These are phyloP conservation scores for Anisodus tanguticus DNA, from an alignment of 257 asterid genomes.

Conservation along the genomic window DNA sequence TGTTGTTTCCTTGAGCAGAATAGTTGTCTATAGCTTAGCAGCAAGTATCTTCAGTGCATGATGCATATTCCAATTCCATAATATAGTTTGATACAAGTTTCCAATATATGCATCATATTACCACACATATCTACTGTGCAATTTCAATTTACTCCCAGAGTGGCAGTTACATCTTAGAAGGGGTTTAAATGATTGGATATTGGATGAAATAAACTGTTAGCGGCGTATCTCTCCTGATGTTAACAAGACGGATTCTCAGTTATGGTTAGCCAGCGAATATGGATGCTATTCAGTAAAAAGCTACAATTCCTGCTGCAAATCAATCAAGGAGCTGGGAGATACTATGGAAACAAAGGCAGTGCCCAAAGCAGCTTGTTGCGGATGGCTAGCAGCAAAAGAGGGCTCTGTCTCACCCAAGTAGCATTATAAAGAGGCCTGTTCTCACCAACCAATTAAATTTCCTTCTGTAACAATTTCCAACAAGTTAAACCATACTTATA, in stretches of 20 bases:
- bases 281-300: neutral
- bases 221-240: neutral
- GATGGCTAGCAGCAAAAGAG: neutral
- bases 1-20: neutral
- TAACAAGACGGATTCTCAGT: slow-evolving; percentile 4
- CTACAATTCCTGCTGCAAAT: neutral
- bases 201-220: neutral
- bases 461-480: neutral
- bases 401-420: neutral
- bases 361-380: neutral
- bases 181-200: neutral
- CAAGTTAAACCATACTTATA: neutral
- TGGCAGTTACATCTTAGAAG: neutral
- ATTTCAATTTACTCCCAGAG: neutral
- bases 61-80: slow-evolving; percentile 3
- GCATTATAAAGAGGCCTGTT: neutral
- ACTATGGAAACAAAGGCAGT: slow-evolving; percentile 10
- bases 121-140: neutral
- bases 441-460: neutral
- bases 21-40: neutral
- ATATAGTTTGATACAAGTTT: neutral
- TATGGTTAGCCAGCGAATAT: neutral
- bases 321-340: neutral
- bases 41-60: neutral
- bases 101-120: slow-evolving; percentile 13